Evolutionary conservation across 257 asterid genomes (phyloP), one percentile per base, ranked within the genome.

Genomic region (Agastache rugosa): DNA sequence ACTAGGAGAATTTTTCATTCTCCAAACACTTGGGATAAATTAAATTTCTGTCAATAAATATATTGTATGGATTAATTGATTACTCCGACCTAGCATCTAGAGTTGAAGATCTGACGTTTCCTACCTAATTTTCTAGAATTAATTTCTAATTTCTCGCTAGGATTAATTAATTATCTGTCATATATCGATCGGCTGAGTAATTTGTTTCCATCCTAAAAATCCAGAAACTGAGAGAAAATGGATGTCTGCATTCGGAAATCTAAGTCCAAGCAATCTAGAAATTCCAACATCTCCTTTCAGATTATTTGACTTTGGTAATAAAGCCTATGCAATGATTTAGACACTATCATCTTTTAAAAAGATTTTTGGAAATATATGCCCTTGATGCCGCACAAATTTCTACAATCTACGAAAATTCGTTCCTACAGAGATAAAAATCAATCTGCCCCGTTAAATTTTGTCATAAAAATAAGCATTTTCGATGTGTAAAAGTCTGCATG

Each of bases 301-400:
- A 71, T 71, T 25, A 60, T 75, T 80, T 80, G 81, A 76, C 84
- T 71, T 59, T 58, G 22, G 20, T 20, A 12, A 31, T 31, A 31
- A 31, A 41, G 47, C 54, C 37, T 39, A 5, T 67, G 75, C 73
- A 60, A 67, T 67, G 63, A 71, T 71, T 63, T 23, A 27, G 27
- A 10, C 7, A 12, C 12, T 15, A 5, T 11, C 64, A 58, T 58
- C 41, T 25, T 25, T 41, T 17, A 4, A 68, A 77, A 47, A 44
- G 1, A 48, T 60, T 31, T 14, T 44, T 44, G 1, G 10, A 44
- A 44, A 11, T 1, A 12, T 11, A 11, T 14, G n/a, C 51, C 1
- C n/a, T 44, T 11, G 11, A 53, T 23, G 27, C 47, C 51, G n/a
- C n/a, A 39, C 15, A 35, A 56, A 54, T 63, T 64, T 78, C 75